These are phyloP conservation scores for Suillus cothurnatus DNA, from an alignment of 768 basidiomycete genomes.

Conservation along the genomic window DNA sequence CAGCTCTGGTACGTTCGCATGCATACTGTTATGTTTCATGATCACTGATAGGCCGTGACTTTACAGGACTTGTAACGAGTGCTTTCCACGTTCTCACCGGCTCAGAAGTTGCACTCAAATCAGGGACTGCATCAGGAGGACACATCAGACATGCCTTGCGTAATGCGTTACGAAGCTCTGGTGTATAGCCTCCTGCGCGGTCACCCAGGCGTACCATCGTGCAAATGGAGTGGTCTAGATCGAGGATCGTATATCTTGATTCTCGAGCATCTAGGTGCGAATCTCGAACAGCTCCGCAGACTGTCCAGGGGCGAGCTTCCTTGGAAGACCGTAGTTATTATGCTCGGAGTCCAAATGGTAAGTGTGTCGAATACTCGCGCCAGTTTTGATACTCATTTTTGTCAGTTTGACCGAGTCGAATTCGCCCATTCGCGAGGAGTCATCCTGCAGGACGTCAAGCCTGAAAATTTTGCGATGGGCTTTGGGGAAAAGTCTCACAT, in stretches of 20 bases:
- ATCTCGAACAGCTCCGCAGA: conserved; percentile 15
- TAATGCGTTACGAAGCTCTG: conserved; percentile 16
- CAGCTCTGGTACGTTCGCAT: conserved; percentile 2
- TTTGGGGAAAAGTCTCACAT: background rate
- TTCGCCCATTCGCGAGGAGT: conserved; percentile 20
- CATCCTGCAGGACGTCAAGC: conserved; percentile 25
- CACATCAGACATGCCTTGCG: background rate
- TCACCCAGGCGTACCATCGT: conserved; percentile 14
- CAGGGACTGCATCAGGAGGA: background rate
- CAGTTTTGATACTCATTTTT: background rate
- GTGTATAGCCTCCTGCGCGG: conserved; percentile 20
- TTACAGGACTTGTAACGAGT: conserved; percentile 9
- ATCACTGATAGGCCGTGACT: background rate
- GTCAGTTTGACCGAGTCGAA: conserved; percentile 20
- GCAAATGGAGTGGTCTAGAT: conserved; percentile 19
- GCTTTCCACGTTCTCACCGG: conserved; percentile 16
- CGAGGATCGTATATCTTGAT: conserved; percentile 16
- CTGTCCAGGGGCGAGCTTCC: conserved; percentile 20
- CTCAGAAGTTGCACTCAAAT: conserved; percentile 19
- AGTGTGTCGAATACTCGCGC: background rate
- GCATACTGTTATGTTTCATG: background rate
- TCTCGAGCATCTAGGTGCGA: conserved; percentile 24
- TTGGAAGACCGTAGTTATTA: conserved; percentile 24
- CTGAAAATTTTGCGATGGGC: conserved; percentile 16
- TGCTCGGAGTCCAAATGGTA: conserved; percentile 29